Evolutionary conservation across 2,329 filamentous ascomycete genomes (phyloP).

Genomic region (Aspergillus sp.): DNA sequence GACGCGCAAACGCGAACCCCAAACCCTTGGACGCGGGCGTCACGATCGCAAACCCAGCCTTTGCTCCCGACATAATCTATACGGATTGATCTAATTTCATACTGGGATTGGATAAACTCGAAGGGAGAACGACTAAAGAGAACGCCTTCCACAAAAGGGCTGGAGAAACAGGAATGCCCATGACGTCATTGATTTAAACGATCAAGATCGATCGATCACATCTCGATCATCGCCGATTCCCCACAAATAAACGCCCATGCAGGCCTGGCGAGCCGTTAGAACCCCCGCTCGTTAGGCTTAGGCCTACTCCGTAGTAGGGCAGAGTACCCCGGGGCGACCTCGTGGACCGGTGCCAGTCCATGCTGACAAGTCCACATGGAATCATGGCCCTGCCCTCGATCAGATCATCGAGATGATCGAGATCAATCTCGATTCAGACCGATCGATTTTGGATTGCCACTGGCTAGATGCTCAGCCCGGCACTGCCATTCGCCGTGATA

Average conservation of each 20-base stretch:
- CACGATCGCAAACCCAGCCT: constrained; percentile 34
- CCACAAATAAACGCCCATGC: neutral
- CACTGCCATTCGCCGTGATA: no score
- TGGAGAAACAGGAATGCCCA: neutral
- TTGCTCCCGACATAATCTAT: neutral
- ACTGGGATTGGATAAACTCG: neutral
- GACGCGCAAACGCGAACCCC: constrained; percentile 60
- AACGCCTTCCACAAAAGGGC: neutral
- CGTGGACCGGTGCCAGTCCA: neutral
- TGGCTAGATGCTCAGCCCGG: no score
- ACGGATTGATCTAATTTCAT: neutral
- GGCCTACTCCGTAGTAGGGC: neutral
- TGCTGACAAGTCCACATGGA: neutral
- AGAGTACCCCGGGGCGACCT: neutral
- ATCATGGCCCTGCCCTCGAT: neutral
- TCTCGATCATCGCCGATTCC: neutral
- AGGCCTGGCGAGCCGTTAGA: neutral
- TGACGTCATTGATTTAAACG: neutral
- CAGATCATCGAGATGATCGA: neutral
- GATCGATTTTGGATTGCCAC: neutral
- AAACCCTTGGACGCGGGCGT: constrained; percentile 64
- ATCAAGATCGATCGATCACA: neutral
- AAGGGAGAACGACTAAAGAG: neutral
- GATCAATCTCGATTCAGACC: neutral
- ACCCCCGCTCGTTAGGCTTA: neutral